These are phyloP conservation scores for Coemansia asiatica DNA, from an alignment of 192 early-diverging fungal genomes.

Conservation along the genomic window DNA sequence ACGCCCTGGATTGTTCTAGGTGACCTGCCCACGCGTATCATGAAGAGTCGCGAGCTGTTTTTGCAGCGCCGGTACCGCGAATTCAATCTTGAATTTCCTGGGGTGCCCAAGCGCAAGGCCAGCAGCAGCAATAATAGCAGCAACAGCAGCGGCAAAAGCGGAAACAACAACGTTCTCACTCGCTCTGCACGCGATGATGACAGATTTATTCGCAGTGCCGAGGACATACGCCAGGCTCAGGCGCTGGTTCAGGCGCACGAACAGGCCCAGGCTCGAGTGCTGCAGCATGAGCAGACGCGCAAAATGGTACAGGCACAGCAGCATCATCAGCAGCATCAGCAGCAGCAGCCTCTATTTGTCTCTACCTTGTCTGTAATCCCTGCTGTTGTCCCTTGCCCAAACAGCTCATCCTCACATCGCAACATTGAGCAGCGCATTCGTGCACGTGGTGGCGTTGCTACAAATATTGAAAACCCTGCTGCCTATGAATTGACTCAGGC, in stretches of 20 bases:
- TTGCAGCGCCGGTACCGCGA: conserved; percentile 52
- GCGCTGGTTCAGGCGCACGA: background rate
- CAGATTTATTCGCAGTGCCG: conserved; percentile 3
- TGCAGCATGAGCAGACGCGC: background rate
- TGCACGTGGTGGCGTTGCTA: conserved; percentile 21
- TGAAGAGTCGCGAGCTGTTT: conserved; percentile 56
- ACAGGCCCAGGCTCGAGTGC: background rate
- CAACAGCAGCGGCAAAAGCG: background rate
- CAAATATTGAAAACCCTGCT: conserved; percentile 15
- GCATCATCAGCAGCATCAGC: conserved; percentile 5
- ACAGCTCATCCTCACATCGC: conserved; percentile 5
- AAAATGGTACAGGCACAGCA: background rate
- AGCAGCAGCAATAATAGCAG: conserved; percentile 8
- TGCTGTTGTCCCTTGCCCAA: background rate
- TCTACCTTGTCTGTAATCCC: background rate
- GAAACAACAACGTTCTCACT: background rate
- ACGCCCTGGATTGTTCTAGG: conserved; percentile 58
- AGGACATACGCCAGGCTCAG: background rate
- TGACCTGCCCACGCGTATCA: conserved; percentile 49
- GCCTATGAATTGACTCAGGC: conserved; percentile 30
- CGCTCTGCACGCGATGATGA: conserved; percentile 5
- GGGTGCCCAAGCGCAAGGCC: conserved; percentile 19
- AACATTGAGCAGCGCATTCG: conserved; percentile 28
- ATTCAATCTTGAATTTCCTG: conserved; percentile 51
- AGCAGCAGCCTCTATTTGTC: background rate